Percentiles rank a stretch among this genome's conserved stretches.
Conservation (phyloP, 2,329 filamentous ascomycete species). For the Purpureocillium lavendulum region DNA sequence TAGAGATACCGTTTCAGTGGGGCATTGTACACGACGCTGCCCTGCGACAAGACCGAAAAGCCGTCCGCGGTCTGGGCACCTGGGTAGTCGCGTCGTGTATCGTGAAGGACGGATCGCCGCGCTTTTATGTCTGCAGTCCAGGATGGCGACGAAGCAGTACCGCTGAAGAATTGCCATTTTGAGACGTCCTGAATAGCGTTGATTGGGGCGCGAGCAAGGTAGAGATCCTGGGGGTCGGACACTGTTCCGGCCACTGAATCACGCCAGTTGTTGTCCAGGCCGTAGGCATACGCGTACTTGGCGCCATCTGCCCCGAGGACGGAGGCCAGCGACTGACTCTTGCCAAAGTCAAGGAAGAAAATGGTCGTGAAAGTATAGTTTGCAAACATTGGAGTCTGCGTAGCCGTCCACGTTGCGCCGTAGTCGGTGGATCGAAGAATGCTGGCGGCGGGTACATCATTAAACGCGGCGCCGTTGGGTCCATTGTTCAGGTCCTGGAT, state of each 20-base stretch:
- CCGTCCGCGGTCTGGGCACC: conserved; percentile 3
- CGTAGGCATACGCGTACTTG: conserved; percentile 5
- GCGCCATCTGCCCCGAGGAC: conserved; percentile 2
- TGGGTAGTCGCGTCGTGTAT: conserved; percentile 1
- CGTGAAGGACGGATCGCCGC: conserved; percentile 1
- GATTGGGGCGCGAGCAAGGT: conserved; percentile 1
- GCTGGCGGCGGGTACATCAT: conserved; percentile 4
- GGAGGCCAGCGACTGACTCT: conserved; percentile 4
- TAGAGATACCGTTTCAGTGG: conserved; percentile 3
- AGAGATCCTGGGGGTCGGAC: conserved; percentile 2
- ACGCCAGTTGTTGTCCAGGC: conserved; percentile 4
- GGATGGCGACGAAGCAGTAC: background rate
- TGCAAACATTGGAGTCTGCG: conserved; percentile 2
- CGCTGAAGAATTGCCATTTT: conserved; percentile 4
- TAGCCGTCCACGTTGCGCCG: conserved; percentile 3
- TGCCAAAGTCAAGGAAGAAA: conserved; percentile 4
- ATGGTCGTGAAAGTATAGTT: conserved; percentile 3
- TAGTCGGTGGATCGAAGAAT: conserved; percentile 3
- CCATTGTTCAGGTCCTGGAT: conserved; percentile 3
- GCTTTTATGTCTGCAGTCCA: background rate
- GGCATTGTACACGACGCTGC: conserved; percentile 4
- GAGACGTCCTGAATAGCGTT: conserved; percentile 3
- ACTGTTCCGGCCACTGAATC: conserved; percentile 1
- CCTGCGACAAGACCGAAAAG: conserved; percentile 3
- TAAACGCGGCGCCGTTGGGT: background rate